phyloP scores from a whole-genome alignment of 495 filamentous ascomycete genomes.

The Penicillium malachiteum region DNA sequence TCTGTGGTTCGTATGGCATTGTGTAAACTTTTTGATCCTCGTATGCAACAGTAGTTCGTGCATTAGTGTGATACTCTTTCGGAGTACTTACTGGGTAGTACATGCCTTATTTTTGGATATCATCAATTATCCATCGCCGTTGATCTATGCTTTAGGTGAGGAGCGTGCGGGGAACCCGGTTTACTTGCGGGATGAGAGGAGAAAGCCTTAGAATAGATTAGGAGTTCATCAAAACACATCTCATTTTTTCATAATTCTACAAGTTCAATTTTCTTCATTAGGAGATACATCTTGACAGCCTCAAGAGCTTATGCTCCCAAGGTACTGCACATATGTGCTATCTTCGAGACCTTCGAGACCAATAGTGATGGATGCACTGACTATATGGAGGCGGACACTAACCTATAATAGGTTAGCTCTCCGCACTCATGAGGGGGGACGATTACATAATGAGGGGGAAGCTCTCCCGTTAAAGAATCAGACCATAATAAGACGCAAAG shows the following conservation, averaged over 20 bases:
- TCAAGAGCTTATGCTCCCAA: too few species aligned
- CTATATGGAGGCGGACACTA: background rate
- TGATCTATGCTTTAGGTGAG: background rate
- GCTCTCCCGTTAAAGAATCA: background rate
- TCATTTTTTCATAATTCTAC: too few species aligned
- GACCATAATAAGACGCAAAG: too few species aligned
- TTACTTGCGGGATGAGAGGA: background rate
- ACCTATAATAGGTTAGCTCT: background rate
- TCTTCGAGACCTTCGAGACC: too few species aligned
- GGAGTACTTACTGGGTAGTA: background rate
- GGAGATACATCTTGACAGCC: too few species aligned
- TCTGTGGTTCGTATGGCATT: slow-evolving; percentile 14
- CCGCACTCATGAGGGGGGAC: slow-evolving; percentile 10
- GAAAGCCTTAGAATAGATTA: too few species aligned
- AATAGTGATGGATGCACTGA: too few species aligned
- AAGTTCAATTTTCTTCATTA: too few species aligned
- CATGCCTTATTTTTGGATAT: background rate
- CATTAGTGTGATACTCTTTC: slow-evolving; percentile 6
- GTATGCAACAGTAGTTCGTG: background rate
- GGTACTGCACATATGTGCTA: too few species aligned
- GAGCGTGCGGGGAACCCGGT: background rate
- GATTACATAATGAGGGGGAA: slow-evolving; percentile 32
- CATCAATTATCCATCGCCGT: background rate
- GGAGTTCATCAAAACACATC: too few species aligned
- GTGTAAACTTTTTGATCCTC: background rate